phyloP scores from a whole-genome alignment of 2,329 filamentous ascomycete species.

The Cercospora sp. region DNA sequence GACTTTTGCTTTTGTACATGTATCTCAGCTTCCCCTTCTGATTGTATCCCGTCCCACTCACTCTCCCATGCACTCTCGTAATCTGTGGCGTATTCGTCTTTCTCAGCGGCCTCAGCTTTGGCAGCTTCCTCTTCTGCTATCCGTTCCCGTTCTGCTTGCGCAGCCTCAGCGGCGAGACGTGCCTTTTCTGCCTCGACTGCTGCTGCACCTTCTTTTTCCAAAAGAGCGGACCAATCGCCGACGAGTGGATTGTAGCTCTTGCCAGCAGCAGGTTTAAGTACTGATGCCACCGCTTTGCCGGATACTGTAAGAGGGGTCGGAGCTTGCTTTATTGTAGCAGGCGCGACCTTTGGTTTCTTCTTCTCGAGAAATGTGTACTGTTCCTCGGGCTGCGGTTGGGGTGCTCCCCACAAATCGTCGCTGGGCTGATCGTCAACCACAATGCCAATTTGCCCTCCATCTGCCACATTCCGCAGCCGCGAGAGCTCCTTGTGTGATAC shows the following conservation, averaged over 20 bases:
- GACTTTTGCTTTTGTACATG: conserved; percentile 70
- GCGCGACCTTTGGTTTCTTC: conserved; percentile 66
- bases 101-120: conserved; percentile 70
- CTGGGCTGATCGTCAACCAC: conserved; percentile 55
- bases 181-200: conserved; percentile 77
- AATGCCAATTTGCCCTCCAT: conserved; percentile 62
- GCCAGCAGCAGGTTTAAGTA: conserved; percentile 75
- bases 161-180: conserved; percentile 66
- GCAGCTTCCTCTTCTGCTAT: conserved; percentile 71
- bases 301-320: conserved; percentile 80
- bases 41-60: conserved; percentile 62
- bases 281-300: conserved; percentile 76
- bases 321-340: conserved; percentile 71
- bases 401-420: conserved; percentile 78
- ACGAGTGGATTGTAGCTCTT: conserved; percentile 93
- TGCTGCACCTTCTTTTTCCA: conserved; percentile 73
- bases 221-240: conserved; percentile 76
- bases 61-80: conserved; percentile 89
- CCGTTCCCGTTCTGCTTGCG: conserved; percentile 67
- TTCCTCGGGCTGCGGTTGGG: conserved; percentile 51
- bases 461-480: conserved; percentile 74
- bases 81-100: conserved; percentile 64
- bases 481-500: conserved; percentile 82
- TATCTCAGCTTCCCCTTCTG: conserved; percentile 61
- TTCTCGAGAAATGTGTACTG: conserved; percentile 65